Conservation (phyloP, 2,329 filamentous ascomycete species). For the Colletotrichum ledebouriae region DNA sequence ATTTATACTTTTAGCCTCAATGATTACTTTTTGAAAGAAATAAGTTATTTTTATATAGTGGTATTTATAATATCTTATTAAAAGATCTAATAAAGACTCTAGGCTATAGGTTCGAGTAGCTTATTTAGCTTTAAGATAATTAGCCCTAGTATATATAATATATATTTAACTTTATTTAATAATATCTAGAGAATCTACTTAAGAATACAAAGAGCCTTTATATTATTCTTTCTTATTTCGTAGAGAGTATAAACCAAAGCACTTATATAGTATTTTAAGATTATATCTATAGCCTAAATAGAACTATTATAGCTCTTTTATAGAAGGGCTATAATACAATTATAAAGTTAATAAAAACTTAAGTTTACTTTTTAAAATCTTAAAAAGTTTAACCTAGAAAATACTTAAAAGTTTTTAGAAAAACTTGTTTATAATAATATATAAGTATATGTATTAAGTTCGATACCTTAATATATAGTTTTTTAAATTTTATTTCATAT, state of each 20-base stretch:
- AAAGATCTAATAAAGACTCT: no score
- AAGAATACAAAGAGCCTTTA: neutral
- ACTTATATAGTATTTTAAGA: neutral
- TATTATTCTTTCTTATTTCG: constrained; percentile 2
- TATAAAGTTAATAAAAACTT: neutral
- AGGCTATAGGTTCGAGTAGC: no score
- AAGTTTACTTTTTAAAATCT: neutral
- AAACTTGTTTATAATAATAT: neutral
- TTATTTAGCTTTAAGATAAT: no score
- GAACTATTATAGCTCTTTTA: neutral
- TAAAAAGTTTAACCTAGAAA: neutral
- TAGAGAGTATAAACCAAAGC: neutral
- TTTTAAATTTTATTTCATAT: neutral
- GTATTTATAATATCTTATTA: no score
- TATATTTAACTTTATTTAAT: neutral
- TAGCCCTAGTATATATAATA: neutral
- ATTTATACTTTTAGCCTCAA: no score
- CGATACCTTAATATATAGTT: neutral
- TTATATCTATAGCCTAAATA: neutral
- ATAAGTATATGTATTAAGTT: neutral
- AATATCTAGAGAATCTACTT: neutral
- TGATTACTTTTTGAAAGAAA: no score
- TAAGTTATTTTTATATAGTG: neutral
- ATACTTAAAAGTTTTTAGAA: neutral
- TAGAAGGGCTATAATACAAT: neutral